Base-by-base conservation (phyloP, 2,329 filamentous ascomycete genomes). In the Nannizziopsis barbatae region DNA sequence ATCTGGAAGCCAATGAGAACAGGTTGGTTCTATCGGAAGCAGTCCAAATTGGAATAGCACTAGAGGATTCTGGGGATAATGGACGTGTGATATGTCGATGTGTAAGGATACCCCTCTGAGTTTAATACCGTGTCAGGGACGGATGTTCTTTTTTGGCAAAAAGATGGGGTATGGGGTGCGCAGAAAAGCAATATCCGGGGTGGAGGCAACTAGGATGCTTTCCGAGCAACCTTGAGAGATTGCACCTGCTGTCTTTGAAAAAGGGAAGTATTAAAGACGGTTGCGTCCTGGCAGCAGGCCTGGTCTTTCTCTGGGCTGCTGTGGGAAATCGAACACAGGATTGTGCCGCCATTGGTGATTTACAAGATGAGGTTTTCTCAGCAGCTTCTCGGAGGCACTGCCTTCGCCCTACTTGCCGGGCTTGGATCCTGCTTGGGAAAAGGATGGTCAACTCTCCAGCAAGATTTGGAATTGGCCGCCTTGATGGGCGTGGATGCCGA, bases 341-440 rank as follows among this genome's bases (percentile, higher is more conserved):
- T 37, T 14, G 37, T 30, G 14, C 31, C 38, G 17, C 20, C 31
- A 27, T 42, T 41, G 17, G 42, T 31, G 27, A 41, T 43, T 30
- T n/a, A 11, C 50, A 49, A 18, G 14, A 52, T 52, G 50, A 52
- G 44, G 46, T 44, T 43, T 37, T 36, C 50, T 36, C 39, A 18
- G 18, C 47, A 48, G 31, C 36, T 50, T 42, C 42, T 52, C 47
- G 45, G 46, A 35, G 46, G 45, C 30, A 27, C 50, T 49, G 47
- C 50, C 47, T 33, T 50, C 39, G 46, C 50, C 38, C 38, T 47
- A 17, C 43, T 52, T 12, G 27, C 40, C n/a, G 50, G 50, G 9
- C 33, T 44, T 8, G 47, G 46, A 3, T 47, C 50, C 15, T 36
- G 31, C 10, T 43, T 52, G 30, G 47, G 47, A 18, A 5, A 20